Evolutionary conservation across 192 early-diverging fungal genomes (phyloP).

Genomic region (Linnemannia zychae): DNA sequence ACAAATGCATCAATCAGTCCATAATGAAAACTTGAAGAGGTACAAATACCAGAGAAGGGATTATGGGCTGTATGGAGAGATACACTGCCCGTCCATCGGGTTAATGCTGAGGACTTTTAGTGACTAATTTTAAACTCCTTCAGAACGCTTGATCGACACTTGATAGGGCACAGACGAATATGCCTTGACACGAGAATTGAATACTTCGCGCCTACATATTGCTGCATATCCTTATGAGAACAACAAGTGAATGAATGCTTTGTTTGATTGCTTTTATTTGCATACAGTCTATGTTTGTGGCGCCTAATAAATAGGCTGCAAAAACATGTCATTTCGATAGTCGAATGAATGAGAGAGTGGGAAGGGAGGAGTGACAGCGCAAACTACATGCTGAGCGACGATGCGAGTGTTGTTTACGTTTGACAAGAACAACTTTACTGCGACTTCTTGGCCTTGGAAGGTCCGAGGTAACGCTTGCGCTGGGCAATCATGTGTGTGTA

Average conservation of each 20-base stretch:
- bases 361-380: background rate
- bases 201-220: background rate
- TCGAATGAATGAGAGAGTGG: background rate
- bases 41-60: too few relatives aligned
- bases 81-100: background rate
- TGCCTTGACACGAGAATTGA: background rate
- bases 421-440: conserved; percentile 20
- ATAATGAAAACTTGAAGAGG: too few relatives aligned
- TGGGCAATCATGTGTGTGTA: conserved; percentile 95
- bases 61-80: background rate
- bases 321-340: too few relatives aligned
- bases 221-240: too few relatives aligned
- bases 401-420: background rate
- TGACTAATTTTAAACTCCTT: background rate
- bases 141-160: background rate
- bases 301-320: too few relatives aligned
- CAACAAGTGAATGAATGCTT: too few relatives aligned
- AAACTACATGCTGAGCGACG: background rate
- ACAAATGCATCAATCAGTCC: too few relatives aligned
- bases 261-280: too few relatives aligned
- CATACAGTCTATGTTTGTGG: too few relatives aligned
- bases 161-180: background rate
- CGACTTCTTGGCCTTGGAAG: conserved; percentile 53
- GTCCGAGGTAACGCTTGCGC: conserved; percentile 80
- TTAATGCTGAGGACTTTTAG: background rate